Percentiles rank a stretch among this genome's conserved stretches.
Conservation (phyloP, 1,284 basidiomycete genomes). For the Chalciporus sp. region DNA sequence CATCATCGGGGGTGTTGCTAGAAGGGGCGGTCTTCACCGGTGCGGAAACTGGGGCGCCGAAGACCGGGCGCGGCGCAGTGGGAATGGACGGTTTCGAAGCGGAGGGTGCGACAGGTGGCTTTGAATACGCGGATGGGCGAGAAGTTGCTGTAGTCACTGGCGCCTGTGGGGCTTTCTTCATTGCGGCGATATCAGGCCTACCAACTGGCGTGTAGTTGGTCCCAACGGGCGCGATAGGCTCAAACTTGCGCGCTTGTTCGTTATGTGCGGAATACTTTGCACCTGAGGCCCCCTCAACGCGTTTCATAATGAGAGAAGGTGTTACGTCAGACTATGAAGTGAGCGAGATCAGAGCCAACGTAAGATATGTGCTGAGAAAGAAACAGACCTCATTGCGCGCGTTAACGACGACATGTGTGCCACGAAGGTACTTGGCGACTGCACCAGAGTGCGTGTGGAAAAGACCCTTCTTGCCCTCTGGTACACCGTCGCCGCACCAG, state of each 20-base stretch:
- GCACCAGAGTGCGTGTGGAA: conserved; percentile 88
- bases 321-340: conserved; percentile 72
- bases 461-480: conserved; percentile 88
- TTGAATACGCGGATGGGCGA: conserved; percentile 22
- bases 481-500: conserved; percentile 97
- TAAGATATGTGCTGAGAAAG: neutral
- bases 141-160: conserved; percentile 22
- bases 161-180: conserved; percentile 51
- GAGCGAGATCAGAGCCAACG: neutral
- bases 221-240: conserved; percentile 75
- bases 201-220: conserved; percentile 74
- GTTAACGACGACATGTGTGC: conserved; percentile 88
- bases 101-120: conserved; percentile 29
- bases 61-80: conserved; percentile 49
- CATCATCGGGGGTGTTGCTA: conserved; percentile 50
- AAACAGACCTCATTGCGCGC: conserved; percentile 83
- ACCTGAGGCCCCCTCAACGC: conserved; percentile 91
- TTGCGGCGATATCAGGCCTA: conserved; percentile 63
- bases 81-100: conserved; percentile 38
- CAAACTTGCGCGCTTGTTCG: conserved; percentile 61
- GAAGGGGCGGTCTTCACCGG: conserved; percentile 41
- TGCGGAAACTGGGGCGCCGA: conserved; percentile 44
- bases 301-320: conserved; percentile 79
- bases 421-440: conserved; percentile 82
- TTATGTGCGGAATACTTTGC: conserved; percentile 85